Percentiles rank a stretch among this genome's conserved stretches.
phyloP scores from a whole-genome alignment of 176 grass and related monocot genomes.

The Avena eriantha region DNA sequence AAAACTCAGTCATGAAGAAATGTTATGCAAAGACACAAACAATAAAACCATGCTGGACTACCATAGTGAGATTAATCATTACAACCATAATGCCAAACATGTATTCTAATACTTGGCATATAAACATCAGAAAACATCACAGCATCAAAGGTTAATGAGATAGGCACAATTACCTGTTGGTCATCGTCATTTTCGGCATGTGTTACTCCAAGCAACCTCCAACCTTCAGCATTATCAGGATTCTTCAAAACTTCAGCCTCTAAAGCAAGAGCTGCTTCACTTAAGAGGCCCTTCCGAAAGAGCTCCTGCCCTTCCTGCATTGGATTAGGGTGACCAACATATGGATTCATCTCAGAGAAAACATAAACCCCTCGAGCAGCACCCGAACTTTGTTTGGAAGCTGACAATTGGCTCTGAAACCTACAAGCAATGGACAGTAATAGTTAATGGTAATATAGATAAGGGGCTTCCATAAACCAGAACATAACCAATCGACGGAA shows the following conservation, averaged over 20 bases:
- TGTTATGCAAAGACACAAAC: conserved; percentile 29
- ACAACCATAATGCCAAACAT: conserved; percentile 17
- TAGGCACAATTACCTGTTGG: conserved; percentile 72
- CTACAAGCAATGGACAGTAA: conserved; percentile 44
- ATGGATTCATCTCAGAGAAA: conserved; percentile 91
- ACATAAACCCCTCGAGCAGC: conserved; percentile 88
- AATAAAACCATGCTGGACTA: background rate
- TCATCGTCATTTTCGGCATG: conserved; percentile 99
- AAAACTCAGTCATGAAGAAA: conserved; percentile 15
- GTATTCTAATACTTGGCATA: conserved; percentile 33
- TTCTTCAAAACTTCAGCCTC: conserved; percentile 99
- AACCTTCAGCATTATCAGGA: conserved; percentile 94
- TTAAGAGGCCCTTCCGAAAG: conserved; percentile 94
- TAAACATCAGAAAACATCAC: conserved; percentile 8
- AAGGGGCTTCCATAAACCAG: conserved; percentile 8
- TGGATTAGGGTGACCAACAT: conserved; percentile 98
- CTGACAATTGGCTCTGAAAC: conserved; percentile 63
- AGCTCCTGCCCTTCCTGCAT: conserved; percentile 97
- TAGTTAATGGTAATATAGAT: conserved; percentile 18
- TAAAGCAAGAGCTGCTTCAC: conserved; percentile 99
- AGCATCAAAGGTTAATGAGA: background rate
- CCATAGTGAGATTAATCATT: background rate
- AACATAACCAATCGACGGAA: conserved; percentile 10
- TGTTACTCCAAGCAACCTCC: conserved; percentile 95
- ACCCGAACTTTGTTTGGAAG: conserved; percentile 63